These are phyloP conservation scores for Fusarium sp. DNA, from an alignment of 2,329 filamentous ascomycete species.

Conservation along the genomic window DNA sequence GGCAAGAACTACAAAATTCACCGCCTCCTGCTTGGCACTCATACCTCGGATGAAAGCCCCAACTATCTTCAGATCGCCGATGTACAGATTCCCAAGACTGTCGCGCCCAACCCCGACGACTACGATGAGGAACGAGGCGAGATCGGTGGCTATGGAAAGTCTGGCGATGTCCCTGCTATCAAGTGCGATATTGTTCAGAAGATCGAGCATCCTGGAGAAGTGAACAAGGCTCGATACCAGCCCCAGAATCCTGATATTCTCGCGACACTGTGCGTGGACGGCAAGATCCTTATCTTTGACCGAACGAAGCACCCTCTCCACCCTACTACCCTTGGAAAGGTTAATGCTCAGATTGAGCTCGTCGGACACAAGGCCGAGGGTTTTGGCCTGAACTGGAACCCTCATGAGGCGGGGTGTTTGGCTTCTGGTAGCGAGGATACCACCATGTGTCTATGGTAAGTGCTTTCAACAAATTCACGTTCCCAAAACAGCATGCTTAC, in stretches of 20 bases:
- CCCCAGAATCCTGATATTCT: constrained; percentile 98
- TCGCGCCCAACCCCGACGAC: constrained; percentile 79
- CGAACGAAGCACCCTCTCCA: constrained; percentile 90
- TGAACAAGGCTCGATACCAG: constrained; percentile 98
- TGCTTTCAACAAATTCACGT: constrained; percentile 12
- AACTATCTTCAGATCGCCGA: constrained; percentile 97
- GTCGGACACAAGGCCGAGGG: constrained; percentile 89
- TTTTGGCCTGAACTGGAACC: constrained; percentile 94
- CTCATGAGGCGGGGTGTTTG: constrained; percentile 82
- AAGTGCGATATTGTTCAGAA: constrained; percentile 94
- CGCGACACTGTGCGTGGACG: constrained; percentile 90
- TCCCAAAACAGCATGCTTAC: constrained; percentile 32
- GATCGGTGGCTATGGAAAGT: constrained; percentile 91
- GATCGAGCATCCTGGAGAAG: constrained; percentile 95
- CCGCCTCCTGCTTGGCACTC: constrained; percentile 91
- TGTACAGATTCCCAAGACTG: constrained; percentile 88
- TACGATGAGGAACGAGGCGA: constrained; percentile 94
- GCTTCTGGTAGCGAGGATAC: constrained; percentile 93
- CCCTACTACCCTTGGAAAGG: constrained; percentile 72
- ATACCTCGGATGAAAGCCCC: constrained; percentile 85
- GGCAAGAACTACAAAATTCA: constrained; percentile 91
- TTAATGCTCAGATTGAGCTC: constrained; percentile 87
- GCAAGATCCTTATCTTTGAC: constrained; percentile 92
- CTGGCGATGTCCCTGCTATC: constrained; percentile 76
- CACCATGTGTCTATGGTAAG: constrained; percentile 90